Evolutionary conservation across 441 rosid genomes (phyloP).

Genomic region (Flueggea neowawraea): DNA sequence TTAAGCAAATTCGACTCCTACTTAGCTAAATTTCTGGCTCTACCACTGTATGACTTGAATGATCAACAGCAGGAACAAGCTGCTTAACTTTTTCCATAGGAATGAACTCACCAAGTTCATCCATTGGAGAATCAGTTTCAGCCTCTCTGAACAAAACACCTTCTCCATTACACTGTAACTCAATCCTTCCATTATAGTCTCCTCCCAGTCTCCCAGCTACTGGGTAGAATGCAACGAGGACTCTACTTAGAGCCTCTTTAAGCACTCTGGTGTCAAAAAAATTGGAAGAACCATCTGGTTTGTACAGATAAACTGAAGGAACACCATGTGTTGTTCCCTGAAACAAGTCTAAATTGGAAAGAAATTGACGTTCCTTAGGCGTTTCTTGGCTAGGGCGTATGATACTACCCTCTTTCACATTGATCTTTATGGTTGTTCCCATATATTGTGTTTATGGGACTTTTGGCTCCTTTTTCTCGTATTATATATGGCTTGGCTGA

Average conservation of each 20-base stretch:
- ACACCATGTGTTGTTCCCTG: constrained; percentile 8
- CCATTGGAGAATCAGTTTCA: constrained; percentile 8
- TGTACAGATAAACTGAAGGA: constrained; percentile 20
- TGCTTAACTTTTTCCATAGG: constrained; percentile 10
- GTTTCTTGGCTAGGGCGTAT: constrained; percentile 28
- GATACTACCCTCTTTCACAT: constrained; percentile 17
- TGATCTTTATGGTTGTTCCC: constrained; percentile 14
- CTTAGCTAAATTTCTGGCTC: no score
- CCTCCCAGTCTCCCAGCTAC: constrained; percentile 9
- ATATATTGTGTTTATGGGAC: no score
- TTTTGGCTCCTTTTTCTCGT: no score
- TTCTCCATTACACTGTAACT: constrained; percentile 21
- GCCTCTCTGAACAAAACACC: constrained; percentile 34
- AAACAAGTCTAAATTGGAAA: constrained; percentile 28
- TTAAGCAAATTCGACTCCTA: no score
- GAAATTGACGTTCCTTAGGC: constrained; percentile 12
- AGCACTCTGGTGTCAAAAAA: constrained; percentile 28
- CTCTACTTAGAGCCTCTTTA: constrained; percentile 34
- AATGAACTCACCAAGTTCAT: constrained; percentile 25
- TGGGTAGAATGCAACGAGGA: constrained; percentile 38
- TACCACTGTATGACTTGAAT: no score
- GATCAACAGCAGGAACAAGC: background rate
- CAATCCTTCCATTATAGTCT: constrained; percentile 14
- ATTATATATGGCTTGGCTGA: no score
- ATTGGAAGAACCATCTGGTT: constrained; percentile 15